Base-by-base conservation (phyloP, 768 basidiomycete species). In the Mycena rebaudengoi region DNA sequence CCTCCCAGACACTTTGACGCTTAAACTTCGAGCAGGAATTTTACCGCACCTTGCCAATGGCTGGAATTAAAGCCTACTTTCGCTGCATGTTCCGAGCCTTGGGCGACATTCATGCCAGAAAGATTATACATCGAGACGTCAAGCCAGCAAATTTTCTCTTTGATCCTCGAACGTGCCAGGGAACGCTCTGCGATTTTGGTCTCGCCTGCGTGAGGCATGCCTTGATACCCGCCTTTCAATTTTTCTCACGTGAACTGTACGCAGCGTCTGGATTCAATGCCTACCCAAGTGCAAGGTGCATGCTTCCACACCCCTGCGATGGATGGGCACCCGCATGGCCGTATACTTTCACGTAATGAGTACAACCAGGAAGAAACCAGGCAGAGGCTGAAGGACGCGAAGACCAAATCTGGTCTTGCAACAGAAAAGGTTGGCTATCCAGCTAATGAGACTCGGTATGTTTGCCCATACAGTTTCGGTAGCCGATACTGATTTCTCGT, bases 61-160 rank as follows among this genome's bases (percentile, higher is more conserved):
- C 83, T 20, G 88, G 90, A 21, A 88, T 98, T 49, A 94, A 91
- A 72, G 79, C 87, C 43, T 99, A 99, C 78, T 89, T 99, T 69
- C 88, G 91, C 33, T 95, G 93, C 73, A 87, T 99, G 77, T 89
- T 99, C 74, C 91, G 93, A 41, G 96, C 94, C 3, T 76, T 99
- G 55, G 88, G 91, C 48, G 95, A 97, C 71, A 91, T 95, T 25
- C 96, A 99, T 74, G 80, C 87, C 12, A 84, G 95, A 54, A 87
- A 86, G 6, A 91, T 99, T 70, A 93, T 99, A 52, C 97, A 99
- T 75, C 93, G 97, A 44, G 97, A 99, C 76, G 94, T 99, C 70
- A 99, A 99, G 74, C 96, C 97, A 21, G 97, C 96, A 62, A 99
- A 99, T 75, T 99, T 99, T 75, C 83, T 99, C 33, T 98, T 91